Evolutionary conservation across 176 grass and related monocot genomes (phyloP).

Genomic region (Puya raimondii): DNA sequence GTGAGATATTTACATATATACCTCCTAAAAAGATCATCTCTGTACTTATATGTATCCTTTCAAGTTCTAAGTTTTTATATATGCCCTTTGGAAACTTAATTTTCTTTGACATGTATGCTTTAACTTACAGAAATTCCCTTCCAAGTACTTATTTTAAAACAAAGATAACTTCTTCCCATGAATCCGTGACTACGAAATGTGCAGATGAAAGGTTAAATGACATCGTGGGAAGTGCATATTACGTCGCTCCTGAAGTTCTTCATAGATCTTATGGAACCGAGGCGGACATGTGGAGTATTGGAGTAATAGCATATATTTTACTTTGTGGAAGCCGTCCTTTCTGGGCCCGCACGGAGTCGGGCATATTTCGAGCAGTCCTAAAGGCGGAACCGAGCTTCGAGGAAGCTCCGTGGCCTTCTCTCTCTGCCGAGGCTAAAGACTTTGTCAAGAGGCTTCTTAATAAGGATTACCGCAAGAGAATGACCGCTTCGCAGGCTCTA

Average conservation of each 20-base stretch:
- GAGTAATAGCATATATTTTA: constrained; percentile 89
- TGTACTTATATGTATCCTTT: no score
- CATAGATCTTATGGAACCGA: constrained; percentile 78
- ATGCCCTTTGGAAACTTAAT: no score
- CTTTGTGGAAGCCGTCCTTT: constrained; percentile 89
- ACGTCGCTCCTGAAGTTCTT: constrained; percentile 91
- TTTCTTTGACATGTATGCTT: no score
- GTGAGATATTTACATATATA: no score
- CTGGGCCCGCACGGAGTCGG: constrained; percentile 77
- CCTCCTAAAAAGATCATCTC: no score
- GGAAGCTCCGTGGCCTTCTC: constrained; percentile 70
- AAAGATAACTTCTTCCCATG: no score
- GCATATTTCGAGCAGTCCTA: constrained; percentile 79
- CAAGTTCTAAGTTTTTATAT: no score
- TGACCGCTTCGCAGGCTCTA: constrained; percentile 82
- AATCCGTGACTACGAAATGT: background rate
- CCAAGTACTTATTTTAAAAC: no score
- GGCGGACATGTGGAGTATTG: constrained; percentile 98
- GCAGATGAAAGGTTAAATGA: constrained; percentile 92
- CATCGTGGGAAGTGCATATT: constrained; percentile 96
- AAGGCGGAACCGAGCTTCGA: constrained; percentile 86
- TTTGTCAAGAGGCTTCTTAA: constrained; percentile 72
- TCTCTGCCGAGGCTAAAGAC: constrained; percentile 61
- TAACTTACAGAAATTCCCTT: no score
- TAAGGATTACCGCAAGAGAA: constrained; percentile 96